Conservation (phyloP, 208 protist genomes). For the Leishmania guyanensis region DNA sequence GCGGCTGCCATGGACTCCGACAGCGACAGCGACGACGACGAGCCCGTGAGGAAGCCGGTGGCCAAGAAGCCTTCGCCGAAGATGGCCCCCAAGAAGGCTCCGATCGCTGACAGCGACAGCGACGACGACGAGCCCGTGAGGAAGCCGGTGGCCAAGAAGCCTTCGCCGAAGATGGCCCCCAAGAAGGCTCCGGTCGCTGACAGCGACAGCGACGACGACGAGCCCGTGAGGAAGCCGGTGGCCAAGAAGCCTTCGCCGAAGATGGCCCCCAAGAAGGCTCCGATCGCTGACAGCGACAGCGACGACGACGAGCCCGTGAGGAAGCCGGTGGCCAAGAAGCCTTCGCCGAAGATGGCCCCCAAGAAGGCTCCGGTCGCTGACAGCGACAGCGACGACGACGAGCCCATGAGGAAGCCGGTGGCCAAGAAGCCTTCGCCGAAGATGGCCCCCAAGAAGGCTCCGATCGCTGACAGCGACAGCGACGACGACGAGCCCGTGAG, state of each 20-base stretch:
- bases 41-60: constrained; percentile 49
- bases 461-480: constrained; percentile 33
- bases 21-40: constrained; percentile 44
- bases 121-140: constrained; percentile 70
- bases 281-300: constrained; percentile 34
- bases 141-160: constrained; percentile 55
- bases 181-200: constrained; percentile 33
- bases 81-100: constrained; percentile 46
- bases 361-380: constrained; percentile 49
- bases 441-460: constrained; percentile 43
- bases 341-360: constrained; percentile 38
- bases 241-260: constrained; percentile 38
- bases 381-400: constrained; percentile 63
- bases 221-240: constrained; percentile 58
- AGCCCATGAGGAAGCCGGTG: constrained; percentile 57
- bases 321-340: constrained; percentile 54
- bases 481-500: constrained; percentile 71
- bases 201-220: constrained; percentile 63
- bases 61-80: constrained; percentile 53
- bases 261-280: constrained; percentile 43
- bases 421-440: constrained; percentile 38
- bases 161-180: constrained; percentile 37
- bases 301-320: constrained; percentile 61
- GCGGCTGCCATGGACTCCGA: constrained; percentile 21
- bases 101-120: constrained; percentile 36